phyloP scores from a whole-genome alignment of 768 basidiomycete genomes.

The Russula sp. region DNA sequence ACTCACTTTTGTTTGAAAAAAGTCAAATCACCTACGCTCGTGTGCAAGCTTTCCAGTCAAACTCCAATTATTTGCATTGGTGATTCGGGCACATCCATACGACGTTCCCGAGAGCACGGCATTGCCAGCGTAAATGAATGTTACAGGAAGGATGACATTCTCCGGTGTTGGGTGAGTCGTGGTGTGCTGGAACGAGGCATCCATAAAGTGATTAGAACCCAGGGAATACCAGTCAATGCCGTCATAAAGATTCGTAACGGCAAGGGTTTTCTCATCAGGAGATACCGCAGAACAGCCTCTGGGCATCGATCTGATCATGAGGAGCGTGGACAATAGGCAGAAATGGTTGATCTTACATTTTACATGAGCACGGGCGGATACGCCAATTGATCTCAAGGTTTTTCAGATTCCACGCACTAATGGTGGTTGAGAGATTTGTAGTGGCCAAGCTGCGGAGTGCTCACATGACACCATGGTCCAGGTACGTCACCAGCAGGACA shows the following conservation, averaged over 20 bases:
- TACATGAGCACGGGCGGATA: background rate
- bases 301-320: too few relatives aligned
- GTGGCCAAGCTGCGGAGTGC: background rate
- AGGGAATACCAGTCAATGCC: background rate
- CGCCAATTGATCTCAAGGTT: background rate
- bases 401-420: background rate
- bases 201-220: background rate
- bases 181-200: background rate
- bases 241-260: background rate
- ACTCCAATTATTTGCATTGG: too few relatives aligned
- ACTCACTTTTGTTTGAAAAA: background rate
- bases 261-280: background rate
- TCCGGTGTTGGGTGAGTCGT: background rate
- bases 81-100: background rate
- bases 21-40: too few relatives aligned
- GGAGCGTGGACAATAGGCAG: background rate
- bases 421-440: background rate
- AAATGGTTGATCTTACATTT: background rate
- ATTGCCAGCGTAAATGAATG: background rate
- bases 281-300: constrained; percentile 6
- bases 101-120: background rate
- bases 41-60: too few relatives aligned
- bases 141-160: background rate
- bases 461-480: constrained; percentile 5
- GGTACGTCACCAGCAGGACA: background rate